Percentiles rank a stretch among this genome's conserved stretches.
These are phyloP conservation scores for Cymbopogon flexuosus DNA, from an alignment of 202 grass and related monocot species.

Conservation along the genomic window DNA sequence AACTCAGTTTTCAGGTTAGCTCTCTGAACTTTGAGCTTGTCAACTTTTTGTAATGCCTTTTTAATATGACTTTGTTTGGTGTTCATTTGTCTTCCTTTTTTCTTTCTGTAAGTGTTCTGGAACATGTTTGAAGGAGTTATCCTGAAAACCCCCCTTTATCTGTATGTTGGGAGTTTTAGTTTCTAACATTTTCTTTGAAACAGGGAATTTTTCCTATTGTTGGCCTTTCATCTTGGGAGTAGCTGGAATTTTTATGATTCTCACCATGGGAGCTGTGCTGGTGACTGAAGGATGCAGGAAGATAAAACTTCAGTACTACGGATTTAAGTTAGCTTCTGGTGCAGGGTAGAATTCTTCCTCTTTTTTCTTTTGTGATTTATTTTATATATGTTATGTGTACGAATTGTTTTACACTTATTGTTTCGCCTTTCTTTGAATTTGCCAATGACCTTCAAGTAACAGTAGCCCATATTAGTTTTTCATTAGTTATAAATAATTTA, in stretches of 20 bases:
- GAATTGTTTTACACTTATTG: not conserved
- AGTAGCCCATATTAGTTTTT: not conserved
- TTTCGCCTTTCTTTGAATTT: not conserved
- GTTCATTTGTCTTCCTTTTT: not conserved
- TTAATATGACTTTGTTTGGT: slow-evolving; percentile 1
- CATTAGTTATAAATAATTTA: not conserved
- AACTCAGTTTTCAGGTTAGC: slow-evolving; percentile 76
- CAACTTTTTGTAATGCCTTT: not conserved
- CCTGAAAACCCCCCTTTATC: not conserved
- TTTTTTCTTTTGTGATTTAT: not conserved
- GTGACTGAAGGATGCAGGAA: slow-evolving; percentile 97
- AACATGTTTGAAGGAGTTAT: not conserved
- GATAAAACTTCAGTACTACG: slow-evolving; percentile 93
- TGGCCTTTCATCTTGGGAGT: slow-evolving; percentile 78
- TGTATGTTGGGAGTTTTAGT: not conserved
- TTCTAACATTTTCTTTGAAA: slow-evolving; percentile 22
- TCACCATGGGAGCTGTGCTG: slow-evolving; percentile 92
- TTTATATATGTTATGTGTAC: not conserved
- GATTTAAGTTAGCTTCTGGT: slow-evolving; percentile 88
- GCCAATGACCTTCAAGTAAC: not conserved
- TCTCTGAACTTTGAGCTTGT: not conserved
- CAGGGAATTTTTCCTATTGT: slow-evolving; percentile 56
- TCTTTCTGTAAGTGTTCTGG: slow-evolving; percentile 22
- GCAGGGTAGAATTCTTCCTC: slow-evolving; percentile 51
- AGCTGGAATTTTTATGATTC: slow-evolving; percentile 63